Conservation (phyloP, 805 yeast species). For the Saccharomycopsis malanga region DNA sequence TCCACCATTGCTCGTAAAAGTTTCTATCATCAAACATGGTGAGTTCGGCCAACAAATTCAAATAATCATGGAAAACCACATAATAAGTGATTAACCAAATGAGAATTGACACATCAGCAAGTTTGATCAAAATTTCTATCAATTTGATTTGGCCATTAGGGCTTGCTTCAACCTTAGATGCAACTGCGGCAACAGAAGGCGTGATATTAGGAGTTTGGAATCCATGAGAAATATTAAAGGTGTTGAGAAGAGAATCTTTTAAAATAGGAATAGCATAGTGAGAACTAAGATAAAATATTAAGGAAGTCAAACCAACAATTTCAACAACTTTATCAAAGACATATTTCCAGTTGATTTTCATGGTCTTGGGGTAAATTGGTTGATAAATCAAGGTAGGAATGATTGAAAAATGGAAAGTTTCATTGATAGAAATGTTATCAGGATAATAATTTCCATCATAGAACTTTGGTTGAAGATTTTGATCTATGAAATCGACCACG, state of each 20-base stretch:
- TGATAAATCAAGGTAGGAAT: conserved; percentile 44
- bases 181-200: conserved; percentile 1
- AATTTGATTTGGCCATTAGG: conserved; percentile 22
- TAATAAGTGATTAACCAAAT: conserved; percentile 40
- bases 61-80: conserved; percentile 35
- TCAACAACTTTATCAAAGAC: conserved; percentile 32
- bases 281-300: conserved; percentile 33
- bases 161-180: not conserved
- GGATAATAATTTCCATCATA: conserved; percentile 34
- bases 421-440: conserved; percentile 31
- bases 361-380: conserved; percentile 38
- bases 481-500: conserved; percentile 13
- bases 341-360: conserved; percentile 28
- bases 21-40: conserved; percentile 39
- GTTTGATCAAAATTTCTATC: conserved; percentile 32
- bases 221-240: conserved; percentile 21
- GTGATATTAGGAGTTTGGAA: conserved; percentile 10
- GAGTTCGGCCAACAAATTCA: conserved; percentile 39
- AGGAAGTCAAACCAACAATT: conserved; percentile 25
- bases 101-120: conserved; percentile 35
- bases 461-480: conserved; percentile 28
- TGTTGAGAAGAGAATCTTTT: conserved; percentile 29
- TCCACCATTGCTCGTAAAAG: conserved; percentile 46
- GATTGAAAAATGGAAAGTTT: conserved; percentile 35
- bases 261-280: conserved; percentile 40